phyloP scores from a whole-genome alignment of 805 yeast genomes.

The Ogataea nitratoaversa region DNA sequence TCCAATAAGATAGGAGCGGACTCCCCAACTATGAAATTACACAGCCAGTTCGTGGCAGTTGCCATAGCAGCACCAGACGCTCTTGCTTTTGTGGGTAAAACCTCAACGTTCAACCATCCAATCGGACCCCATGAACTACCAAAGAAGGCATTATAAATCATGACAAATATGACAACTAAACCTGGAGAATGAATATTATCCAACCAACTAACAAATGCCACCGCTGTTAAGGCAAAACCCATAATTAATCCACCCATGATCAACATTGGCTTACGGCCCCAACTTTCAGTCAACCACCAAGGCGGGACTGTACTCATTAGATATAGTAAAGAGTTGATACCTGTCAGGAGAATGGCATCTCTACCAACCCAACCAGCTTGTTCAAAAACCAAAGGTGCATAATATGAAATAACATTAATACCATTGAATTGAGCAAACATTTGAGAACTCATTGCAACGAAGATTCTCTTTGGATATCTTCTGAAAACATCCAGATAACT shows the following conservation, averaged over 20 bases:
- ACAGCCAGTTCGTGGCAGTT: conserved; percentile 91
- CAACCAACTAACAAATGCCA: conserved; percentile 56
- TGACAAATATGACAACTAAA: conserved; percentile 70
- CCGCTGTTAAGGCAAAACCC: conserved; percentile 65
- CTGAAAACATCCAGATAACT: conserved; percentile 73
- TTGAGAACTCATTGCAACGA: conserved; percentile 87
- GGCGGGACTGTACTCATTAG: conserved; percentile 70
- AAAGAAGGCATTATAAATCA: conserved; percentile 76
- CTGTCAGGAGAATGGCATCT: conserved; percentile 86
- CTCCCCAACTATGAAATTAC: conserved; percentile 89
- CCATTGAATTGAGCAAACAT: conserved; percentile 93
- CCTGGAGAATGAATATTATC: conserved; percentile 52
- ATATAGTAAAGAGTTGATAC: conserved; percentile 63
- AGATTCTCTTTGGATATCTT: conserved; percentile 68
- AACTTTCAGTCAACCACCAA: conserved; percentile 82
- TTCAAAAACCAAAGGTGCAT: conserved; percentile 91
- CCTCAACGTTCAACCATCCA: conserved; percentile 85
- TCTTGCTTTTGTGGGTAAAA: conserved; percentile 77
- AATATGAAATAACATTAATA: conserved; percentile 86
- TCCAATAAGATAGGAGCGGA: conserved; percentile 85
- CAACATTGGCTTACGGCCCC: conserved; percentile 89
- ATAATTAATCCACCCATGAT: conserved; percentile 74
- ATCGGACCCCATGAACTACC: conserved; percentile 95
- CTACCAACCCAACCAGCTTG: conserved; percentile 94
- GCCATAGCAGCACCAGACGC: conserved; percentile 89